phyloP scores from a whole-genome alignment of 1,284 basidiomycete species.

The Meira nashicola region DNA sequence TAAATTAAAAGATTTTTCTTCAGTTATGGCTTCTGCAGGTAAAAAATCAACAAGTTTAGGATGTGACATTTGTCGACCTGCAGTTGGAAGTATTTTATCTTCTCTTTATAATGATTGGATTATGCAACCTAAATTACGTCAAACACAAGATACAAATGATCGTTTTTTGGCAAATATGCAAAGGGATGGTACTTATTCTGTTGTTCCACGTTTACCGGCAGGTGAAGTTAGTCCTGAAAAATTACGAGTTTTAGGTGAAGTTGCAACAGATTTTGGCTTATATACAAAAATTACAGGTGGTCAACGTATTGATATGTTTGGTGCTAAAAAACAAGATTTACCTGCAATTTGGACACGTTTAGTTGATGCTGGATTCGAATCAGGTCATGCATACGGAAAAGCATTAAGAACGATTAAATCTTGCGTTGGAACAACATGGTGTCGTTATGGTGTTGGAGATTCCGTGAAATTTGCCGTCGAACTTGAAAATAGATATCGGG shows the following conservation, averaged over 20 bases:
- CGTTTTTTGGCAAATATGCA: slow-evolving; percentile 71
- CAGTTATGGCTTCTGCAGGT: slow-evolving; percentile 61
- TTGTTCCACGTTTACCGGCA: slow-evolving; percentile 67
- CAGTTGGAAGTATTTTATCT: slow-evolving; percentile 66
- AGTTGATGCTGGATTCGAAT: slow-evolving; percentile 66
- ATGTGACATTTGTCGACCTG: slow-evolving; percentile 71
- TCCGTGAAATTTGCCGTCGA: slow-evolving; percentile 69
- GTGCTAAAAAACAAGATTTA: slow-evolving; percentile 69
- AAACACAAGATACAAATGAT: slow-evolving; percentile 68
- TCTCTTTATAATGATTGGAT: slow-evolving; percentile 68
- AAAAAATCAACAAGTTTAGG: slow-evolving; percentile 61
- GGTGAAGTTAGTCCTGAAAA: slow-evolving; percentile 69
- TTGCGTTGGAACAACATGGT: slow-evolving; percentile 64
- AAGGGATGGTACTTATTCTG: slow-evolving; percentile 68
- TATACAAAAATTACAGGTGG: slow-evolving; percentile 57
- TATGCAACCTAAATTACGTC: slow-evolving; percentile 64
- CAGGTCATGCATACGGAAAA: slow-evolving; percentile 71
- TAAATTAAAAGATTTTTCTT: slow-evolving; percentile 61
- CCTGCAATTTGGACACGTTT: slow-evolving; percentile 71
- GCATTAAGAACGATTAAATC: slow-evolving; percentile 62
- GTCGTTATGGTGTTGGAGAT: slow-evolving; percentile 70
- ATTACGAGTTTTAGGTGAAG: slow-evolving; percentile 65
- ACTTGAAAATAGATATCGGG: slow-evolving; percentile 70
- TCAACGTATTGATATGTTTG: slow-evolving; percentile 70
- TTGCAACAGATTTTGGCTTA: slow-evolving; percentile 66